A percentile compares a stretch with the other conserved stretches of the same genome.
Evolutionary conservation across 2,329 filamentous ascomycete species (phyloP).

Genomic region (Aspergillus calidoustus): DNA sequence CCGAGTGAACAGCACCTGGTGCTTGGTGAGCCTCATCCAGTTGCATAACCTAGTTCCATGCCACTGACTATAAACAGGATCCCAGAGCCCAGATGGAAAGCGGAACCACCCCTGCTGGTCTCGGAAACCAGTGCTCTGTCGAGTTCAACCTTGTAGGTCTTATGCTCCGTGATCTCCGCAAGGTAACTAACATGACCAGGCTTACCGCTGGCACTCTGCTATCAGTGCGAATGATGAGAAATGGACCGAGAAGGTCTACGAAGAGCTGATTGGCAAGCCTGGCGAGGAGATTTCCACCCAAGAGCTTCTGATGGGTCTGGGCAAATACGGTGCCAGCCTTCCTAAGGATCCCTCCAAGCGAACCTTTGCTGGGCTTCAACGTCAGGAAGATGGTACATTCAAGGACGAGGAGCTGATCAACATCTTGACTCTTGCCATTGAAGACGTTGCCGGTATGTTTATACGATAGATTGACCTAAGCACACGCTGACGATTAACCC

Average conservation of each 20-base stretch:
- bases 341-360: constrained; percentile 71
- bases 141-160: constrained; percentile 74
- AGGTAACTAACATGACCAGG: constrained; percentile 33
- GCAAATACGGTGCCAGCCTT: constrained; percentile 65
- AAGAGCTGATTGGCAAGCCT: constrained; percentile 65
- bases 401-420: constrained; percentile 76
- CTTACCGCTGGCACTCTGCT: constrained; percentile 85
- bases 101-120: constrained; percentile 69
- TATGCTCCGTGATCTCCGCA: too few relatives aligned
- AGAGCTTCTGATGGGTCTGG: constrained; percentile 67
- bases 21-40: constrained; percentile 52
- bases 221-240: constrained; percentile 76
- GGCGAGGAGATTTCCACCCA: constrained; percentile 59
- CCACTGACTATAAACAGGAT: constrained; percentile 51
- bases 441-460: constrained; percentile 60
- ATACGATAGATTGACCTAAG: neutral
- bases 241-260: constrained; percentile 76
- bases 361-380: constrained; percentile 68
- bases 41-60: neutral
- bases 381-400: constrained; percentile 70
- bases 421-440: constrained; percentile 70
- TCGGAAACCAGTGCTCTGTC: constrained; percentile 81
- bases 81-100: constrained; percentile 71
- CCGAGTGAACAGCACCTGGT: constrained; percentile 76
- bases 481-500: constrained; percentile 9